Evolutionary conservation across 768 basidiomycete species (phyloP).

Genomic region (Trametes gibbosa): DNA sequence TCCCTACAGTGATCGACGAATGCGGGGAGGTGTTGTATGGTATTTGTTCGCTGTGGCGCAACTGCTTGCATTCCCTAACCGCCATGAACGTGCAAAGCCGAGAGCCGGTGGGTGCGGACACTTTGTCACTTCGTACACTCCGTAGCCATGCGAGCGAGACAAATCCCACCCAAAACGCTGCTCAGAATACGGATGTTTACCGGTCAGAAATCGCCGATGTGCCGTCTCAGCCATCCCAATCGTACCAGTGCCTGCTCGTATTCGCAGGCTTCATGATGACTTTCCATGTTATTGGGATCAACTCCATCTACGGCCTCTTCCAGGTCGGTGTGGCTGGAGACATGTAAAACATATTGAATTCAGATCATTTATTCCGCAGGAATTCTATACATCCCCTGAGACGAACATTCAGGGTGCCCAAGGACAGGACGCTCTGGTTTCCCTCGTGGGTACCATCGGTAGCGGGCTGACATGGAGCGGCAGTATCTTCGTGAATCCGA

Average conservation of each 20-base stretch:
- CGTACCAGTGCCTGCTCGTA: conserved; percentile 37
- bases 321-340: conserved; percentile 31
- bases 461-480: conserved; percentile 47
- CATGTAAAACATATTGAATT: not conserved
- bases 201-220: not conserved
- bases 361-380: conserved; percentile 24
- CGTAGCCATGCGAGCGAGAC: not conserved
- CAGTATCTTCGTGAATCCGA: conserved; percentile 41
- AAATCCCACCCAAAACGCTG: not conserved
- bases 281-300: conserved; percentile 45
- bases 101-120: not conserved
- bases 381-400: conserved; percentile 40
- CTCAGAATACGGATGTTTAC: not conserved
- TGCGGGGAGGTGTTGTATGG: conserved; percentile 7
- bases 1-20: conserved; percentile 8
- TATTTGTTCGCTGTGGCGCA: conserved; percentile 15
- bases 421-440: conserved; percentile 40
- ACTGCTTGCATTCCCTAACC: not conserved
- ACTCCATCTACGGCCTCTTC: conserved; percentile 42
- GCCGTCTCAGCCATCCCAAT: conserved; percentile 26
- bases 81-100: not conserved
- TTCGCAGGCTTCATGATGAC: conserved; percentile 43
- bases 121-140: conserved; percentile 1
- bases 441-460: conserved; percentile 43
- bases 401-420: conserved; percentile 35